These are phyloP conservation scores for Aspergillus texensis DNA, from an alignment of 2,329 filamentous ascomycete species.

Conservation along the genomic window DNA sequence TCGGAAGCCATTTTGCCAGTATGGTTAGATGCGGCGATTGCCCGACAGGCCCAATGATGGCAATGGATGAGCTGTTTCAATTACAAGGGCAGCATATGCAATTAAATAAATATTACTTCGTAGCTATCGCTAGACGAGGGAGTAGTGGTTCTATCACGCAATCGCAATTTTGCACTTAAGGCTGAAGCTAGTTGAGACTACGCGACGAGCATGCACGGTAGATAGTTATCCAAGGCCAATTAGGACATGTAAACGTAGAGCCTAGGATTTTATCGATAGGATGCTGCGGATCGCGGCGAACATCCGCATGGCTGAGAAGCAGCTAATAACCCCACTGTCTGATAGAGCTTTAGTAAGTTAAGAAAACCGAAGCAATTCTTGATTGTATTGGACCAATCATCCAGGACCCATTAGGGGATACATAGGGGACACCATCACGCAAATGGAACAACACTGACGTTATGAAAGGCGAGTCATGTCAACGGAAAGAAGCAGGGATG, in stretches of 20 bases:
- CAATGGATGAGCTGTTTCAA: background rate
- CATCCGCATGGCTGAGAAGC: background rate
- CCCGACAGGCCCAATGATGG: background rate
- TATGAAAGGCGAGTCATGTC: slow-evolving; percentile 21
- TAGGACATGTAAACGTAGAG: background rate
- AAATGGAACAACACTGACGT: slow-evolving; percentile 25
- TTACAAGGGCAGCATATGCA: background rate
- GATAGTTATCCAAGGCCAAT: slow-evolving; percentile 10
- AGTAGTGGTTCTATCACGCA: slow-evolving; percentile 17
- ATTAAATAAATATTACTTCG: background rate
- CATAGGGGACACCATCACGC: slow-evolving; percentile 21
- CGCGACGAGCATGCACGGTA: background rate
- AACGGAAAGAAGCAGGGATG: slow-evolving; percentile 1
- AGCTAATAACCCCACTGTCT: background rate
- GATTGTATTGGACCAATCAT: background rate
- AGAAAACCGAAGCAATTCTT: background rate
- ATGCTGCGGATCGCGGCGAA: background rate
- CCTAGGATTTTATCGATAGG: background rate
- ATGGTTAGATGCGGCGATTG: background rate
- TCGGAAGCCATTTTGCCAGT: slow-evolving; percentile 20
- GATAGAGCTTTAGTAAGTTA: background rate
- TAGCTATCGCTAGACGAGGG: background rate
- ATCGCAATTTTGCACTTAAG: slow-evolving; percentile 11
- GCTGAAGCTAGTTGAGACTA: background rate
- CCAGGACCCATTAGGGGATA: background rate